These are phyloP conservation scores for Penicillium freii DNA, from an alignment of 2,329 filamentous ascomycete species.

Conservation along the genomic window DNA sequence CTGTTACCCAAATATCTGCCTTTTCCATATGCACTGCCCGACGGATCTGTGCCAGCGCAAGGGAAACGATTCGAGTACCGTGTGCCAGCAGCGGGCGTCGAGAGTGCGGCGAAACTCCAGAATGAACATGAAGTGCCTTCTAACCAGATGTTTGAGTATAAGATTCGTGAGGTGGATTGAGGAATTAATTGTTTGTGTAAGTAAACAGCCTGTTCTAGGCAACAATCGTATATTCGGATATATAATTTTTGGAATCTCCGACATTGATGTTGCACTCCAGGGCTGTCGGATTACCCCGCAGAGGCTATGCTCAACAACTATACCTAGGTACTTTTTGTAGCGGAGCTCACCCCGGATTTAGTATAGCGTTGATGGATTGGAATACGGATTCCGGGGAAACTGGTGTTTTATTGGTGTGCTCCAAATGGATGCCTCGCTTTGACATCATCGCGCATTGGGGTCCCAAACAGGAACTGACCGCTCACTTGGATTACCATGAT, in stretches of 20 bases:
- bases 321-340: too few species aligned
- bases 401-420: neutral
- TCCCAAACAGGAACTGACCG: too few species aligned
- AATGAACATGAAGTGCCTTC: slow-evolving; percentile 51
- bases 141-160: slow-evolving; percentile 57
- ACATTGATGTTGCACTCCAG: neutral
- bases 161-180: slow-evolving; percentile 27
- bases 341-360: neutral
- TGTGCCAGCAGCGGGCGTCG: slow-evolving; percentile 59
- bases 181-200: neutral
- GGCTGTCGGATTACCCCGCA: neutral
- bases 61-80: slow-evolving; percentile 56
- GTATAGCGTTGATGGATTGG: neutral
- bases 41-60: slow-evolving; percentile 34
- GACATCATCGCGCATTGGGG: too few species aligned
- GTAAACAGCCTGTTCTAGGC: neutral
- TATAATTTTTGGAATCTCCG: neutral
- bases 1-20: slow-evolving; percentile 64
- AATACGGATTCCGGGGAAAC: neutral
- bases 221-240: neutral
- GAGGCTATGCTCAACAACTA: neutral
- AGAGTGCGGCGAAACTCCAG: slow-evolving; percentile 53
- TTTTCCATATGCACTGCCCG: slow-evolving; percentile 56
- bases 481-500: neutral
- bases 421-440: too few species aligned